Conservation (phyloP, 2,329 filamentous ascomycete genomes). For the Pseudocercospora fuligena region DNA sequence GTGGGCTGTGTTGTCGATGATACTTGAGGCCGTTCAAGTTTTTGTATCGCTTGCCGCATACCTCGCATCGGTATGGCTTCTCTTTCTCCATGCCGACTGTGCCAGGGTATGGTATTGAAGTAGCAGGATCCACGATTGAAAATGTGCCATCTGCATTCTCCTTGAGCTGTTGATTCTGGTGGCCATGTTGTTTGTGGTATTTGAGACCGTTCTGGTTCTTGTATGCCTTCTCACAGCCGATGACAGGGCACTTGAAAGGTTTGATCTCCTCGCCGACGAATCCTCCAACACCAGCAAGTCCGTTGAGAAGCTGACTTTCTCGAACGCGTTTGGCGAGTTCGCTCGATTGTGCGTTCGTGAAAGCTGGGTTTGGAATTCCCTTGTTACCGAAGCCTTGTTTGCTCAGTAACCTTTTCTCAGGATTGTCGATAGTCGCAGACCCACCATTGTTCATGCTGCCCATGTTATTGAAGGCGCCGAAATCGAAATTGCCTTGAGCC, state of each 20-base stretch:
- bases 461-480: constrained; percentile 56
- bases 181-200: constrained; percentile 85
- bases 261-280: constrained; percentile 86
- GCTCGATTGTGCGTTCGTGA: constrained; percentile 67
- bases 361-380: constrained; percentile 64
- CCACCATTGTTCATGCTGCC: constrained; percentile 61
- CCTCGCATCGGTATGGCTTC: constrained; percentile 96
- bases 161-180: constrained; percentile 94
- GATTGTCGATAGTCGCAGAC: constrained; percentile 76
- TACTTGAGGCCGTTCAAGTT: constrained; percentile 99
- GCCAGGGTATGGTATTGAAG: constrained; percentile 89
- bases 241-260: constrained; percentile 95
- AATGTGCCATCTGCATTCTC: constrained; percentile 97
- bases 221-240: constrained; percentile 98
- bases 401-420: constrained; percentile 90
- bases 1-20: constrained; percentile 72
- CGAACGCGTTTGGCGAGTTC: constrained; percentile 71
- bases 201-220: constrained; percentile 99
- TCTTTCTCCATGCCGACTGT: constrained; percentile 99
- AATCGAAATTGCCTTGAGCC: constrained; percentile 46
- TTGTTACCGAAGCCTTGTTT: constrained; percentile 66
- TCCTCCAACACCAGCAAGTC: constrained; percentile 51
- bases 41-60: constrained; percentile 98
- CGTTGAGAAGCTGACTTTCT: constrained; percentile 67
- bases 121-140: constrained; percentile 96